phyloP scores from a whole-genome alignment of 305 asterid species.

The Ruellia speciosa region DNA sequence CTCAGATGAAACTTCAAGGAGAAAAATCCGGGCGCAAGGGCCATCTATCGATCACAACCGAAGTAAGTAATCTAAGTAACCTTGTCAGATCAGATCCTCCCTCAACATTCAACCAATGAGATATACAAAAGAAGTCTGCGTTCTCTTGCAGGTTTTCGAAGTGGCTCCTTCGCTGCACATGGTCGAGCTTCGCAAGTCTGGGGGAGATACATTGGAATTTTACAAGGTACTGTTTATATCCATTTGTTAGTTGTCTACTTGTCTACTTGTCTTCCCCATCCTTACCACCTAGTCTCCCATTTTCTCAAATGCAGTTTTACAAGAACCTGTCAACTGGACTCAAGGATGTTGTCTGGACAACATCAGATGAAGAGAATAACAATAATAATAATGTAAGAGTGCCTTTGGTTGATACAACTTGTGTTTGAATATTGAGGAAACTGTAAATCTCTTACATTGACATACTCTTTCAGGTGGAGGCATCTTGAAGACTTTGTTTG shows the following conservation, averaged over 20 bases:
- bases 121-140: too few relatives aligned
- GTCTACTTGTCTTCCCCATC: background rate
- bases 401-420: too few relatives aligned
- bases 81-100: background rate
- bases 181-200: constrained; percentile 94
- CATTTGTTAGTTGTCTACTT: background rate
- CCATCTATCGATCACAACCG: constrained; percentile 74
- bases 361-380: constrained; percentile 43
- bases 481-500: too few relatives aligned
- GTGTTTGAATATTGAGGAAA: too few relatives aligned
- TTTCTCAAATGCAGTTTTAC: constrained; percentile 49
- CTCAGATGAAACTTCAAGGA: constrained; percentile 91
- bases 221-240: constrained; percentile 49
- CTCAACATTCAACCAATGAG: too few relatives aligned
- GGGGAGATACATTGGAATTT: constrained; percentile 95
- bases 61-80: constrained; percentile 36
- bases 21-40: constrained; percentile 98
- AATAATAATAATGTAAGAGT: too few relatives aligned
- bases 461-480: too few relatives aligned
- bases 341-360: constrained; percentile 85
- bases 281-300: background rate
- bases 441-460: too few relatives aligned
- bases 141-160: constrained; percentile 59
- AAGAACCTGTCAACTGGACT: constrained; percentile 79
- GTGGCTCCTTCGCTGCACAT: constrained; percentile 88